Base-by-base conservation (phyloP, 257 asterid genomes). In the Primulina eburnea region DNA sequence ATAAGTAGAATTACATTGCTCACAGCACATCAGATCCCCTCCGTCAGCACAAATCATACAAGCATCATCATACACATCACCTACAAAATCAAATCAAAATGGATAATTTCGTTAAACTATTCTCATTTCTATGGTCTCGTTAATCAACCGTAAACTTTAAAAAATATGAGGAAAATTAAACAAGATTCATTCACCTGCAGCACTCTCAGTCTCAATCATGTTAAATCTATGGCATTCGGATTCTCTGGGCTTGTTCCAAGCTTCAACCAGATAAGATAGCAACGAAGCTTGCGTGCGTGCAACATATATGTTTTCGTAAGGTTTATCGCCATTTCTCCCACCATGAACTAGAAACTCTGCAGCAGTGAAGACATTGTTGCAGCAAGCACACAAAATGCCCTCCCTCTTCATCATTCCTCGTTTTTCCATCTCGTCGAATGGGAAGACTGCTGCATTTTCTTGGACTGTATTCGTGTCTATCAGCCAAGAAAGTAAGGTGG, bases 11-110 rank as follows among this genome's bases (percentile, higher is more conserved):
- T 71, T 79, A 55, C 94, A 85, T 6, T 63, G 37, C 32, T 87
- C 86, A 62, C 89, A 85, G 24, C 88, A 87, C 70, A 83, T 78
- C 73, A 87, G 77, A 70, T 80, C 38, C 18, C 94, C 90, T 16
- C 86, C 90, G 75, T 81, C 87, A 21, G 86, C 90, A 35, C 94
- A 87, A 34, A 83, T 71, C 69, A 85, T 73, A 68, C 90, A 87
- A 20, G 80, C 87, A 73, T 83, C 89, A 50, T 87, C 94, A 18
- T 75, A 70, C 4, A 64, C 3, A 40, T 40, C 52, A 40, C 17
- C 52, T 40, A 40, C 4, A 40, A 40, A 9, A 40, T 9, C 4
- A 40, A 40, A 40, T 2, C 52, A 10, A 40, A 40, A 40, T 11
- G 52, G 17, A 38, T 38, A 2, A 1, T 33, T 38, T 3, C 40